A percentile compares a stretch with the other conserved stretches of the same genome.
phyloP scores from a whole-genome alignment of 2,329 filamentous ascomycete genomes.

The Talaromyces piceae region DNA sequence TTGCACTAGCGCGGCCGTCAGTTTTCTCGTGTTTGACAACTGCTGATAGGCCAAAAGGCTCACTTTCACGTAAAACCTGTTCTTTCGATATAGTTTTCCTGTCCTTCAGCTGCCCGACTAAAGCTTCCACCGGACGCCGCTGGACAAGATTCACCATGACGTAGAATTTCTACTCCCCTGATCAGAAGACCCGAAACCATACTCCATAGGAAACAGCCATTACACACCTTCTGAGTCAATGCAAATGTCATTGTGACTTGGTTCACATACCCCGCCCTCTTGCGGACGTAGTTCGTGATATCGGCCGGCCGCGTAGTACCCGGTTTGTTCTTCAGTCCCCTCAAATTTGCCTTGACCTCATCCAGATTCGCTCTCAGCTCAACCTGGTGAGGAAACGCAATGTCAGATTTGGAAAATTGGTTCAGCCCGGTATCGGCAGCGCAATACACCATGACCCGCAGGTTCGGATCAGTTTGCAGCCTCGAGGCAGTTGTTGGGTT shows the following conservation, averaged over 20 bases:
- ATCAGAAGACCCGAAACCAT: not conserved
- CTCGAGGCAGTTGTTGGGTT: conserved; percentile 48
- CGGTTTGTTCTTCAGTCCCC: conserved; percentile 91
- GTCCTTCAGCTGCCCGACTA: conserved; percentile 60
- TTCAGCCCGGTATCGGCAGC: conserved; percentile 55
- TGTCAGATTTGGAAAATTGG: conserved; percentile 55
- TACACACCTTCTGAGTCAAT: conserved; percentile 71
- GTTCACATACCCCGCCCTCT: conserved; percentile 62
- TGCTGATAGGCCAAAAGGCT: conserved; percentile 24
- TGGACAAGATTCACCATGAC: conserved; percentile 69
- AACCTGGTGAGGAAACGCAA: conserved; percentile 85
- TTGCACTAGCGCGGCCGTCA: conserved; percentile 51
- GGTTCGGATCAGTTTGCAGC: conserved; percentile 53
- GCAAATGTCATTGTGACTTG: conserved; percentile 83
- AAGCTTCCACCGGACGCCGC: conserved; percentile 60
- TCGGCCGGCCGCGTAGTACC: conserved; percentile 91
- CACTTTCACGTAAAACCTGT: conserved; percentile 77
- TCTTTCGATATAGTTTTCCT: conserved; percentile 70
- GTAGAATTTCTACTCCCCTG: conserved; percentile 57
- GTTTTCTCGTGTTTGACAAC: conserved; percentile 1
- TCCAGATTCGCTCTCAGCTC: conserved; percentile 85
- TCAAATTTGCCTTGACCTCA: conserved; percentile 85
- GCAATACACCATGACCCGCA: conserved; percentile 78
- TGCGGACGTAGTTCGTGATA: conserved; percentile 69
- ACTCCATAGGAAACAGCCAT: not conserved